Conservation (phyloP, 257 asterid genomes). For the Ajuga chamaepitys region DNA sequence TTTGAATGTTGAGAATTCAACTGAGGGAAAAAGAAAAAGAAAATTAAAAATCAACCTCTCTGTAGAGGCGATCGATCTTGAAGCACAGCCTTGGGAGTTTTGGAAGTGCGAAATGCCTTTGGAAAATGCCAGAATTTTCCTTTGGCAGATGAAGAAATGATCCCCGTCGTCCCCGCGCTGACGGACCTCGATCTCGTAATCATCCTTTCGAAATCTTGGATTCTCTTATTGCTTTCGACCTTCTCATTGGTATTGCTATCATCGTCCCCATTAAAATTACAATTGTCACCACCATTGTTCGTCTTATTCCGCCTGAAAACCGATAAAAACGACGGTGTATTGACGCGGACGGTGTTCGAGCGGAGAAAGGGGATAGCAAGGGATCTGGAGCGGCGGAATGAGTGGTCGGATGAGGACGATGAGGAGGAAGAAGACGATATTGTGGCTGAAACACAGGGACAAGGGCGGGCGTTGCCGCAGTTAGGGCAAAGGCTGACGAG, state of each 20-base stretch:
- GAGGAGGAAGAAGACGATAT: slow-evolving; percentile 13
- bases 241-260: neutral
- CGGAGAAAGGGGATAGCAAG: slow-evolving; percentile 66
- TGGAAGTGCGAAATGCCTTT: slow-evolving; percentile 50
- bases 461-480: slow-evolving; percentile 70
- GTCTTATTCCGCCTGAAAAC: slow-evolving; percentile 23
- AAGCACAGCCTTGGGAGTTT: slow-evolving; percentile 30
- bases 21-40: neutral
- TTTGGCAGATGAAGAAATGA: slow-evolving; percentile 26
- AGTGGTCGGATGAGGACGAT: slow-evolving; percentile 35
- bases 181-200: slow-evolving; percentile 68
- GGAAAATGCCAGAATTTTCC: slow-evolving; percentile 46
- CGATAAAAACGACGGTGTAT: slow-evolving; percentile 46
- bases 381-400: slow-evolving; percentile 63
- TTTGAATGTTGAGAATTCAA: neutral
- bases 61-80: slow-evolving; percentile 46
- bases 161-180: slow-evolving; percentile 23
- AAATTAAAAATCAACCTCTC: slow-evolving; percentile 36
- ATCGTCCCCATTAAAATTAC: neutral
- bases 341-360: slow-evolving; percentile 17
- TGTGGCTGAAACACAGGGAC: slow-evolving; percentile 37
- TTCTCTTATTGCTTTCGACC: slow-evolving; percentile 21
- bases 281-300: slow-evolving; percentile 16
- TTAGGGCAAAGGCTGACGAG: slow-evolving; percentile 66
- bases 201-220: slow-evolving; percentile 57